Percentiles rank a stretch among this genome's conserved stretches.
Evolutionary conservation across 208 protist genomes (phyloP).

Genomic region (Leishmania tropica): DNA sequence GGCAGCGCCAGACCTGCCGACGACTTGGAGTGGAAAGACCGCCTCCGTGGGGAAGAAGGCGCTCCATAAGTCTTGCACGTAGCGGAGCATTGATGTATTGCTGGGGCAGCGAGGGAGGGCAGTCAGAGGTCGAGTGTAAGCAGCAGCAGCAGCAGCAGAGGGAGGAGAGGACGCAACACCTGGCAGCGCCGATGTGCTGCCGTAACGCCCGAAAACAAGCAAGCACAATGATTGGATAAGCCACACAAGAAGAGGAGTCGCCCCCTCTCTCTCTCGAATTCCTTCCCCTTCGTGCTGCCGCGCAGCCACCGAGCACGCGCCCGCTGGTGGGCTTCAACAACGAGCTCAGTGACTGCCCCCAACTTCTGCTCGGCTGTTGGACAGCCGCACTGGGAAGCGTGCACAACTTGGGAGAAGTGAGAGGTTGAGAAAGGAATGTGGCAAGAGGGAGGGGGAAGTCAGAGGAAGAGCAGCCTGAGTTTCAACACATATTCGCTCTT

Average conservation of each 20-base stretch:
- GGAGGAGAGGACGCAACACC: no score
- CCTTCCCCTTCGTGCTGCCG: background rate
- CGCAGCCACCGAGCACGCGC: background rate
- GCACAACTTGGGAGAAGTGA: background rate
- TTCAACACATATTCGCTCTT: background rate
- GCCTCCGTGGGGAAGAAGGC: slow-evolving; percentile 38
- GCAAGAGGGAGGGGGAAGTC: background rate
- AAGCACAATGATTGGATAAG: background rate
- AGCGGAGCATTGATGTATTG: slow-evolving; percentile 26
- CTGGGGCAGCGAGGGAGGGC: background rate
- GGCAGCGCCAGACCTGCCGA: slow-evolving; percentile 24
- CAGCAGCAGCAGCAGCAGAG: background rate
- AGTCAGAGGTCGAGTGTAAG: background rate
- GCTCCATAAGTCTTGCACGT: slow-evolving; percentile 40
- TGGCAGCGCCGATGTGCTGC: background rate
- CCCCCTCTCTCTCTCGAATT: background rate
- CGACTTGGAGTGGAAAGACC: slow-evolving; percentile 40
- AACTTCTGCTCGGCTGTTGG: background rate
- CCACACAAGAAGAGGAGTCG: background rate
- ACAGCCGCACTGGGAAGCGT: background rate
- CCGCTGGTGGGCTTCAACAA: background rate
- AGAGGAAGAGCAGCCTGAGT: background rate
- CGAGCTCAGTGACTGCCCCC: background rate
- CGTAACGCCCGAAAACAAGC: background rate
- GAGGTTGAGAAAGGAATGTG: background rate